These are phyloP conservation scores for Ogataea trehaloabstinens DNA, from an alignment of 805 yeast genomes.

Conservation along the genomic window DNA sequence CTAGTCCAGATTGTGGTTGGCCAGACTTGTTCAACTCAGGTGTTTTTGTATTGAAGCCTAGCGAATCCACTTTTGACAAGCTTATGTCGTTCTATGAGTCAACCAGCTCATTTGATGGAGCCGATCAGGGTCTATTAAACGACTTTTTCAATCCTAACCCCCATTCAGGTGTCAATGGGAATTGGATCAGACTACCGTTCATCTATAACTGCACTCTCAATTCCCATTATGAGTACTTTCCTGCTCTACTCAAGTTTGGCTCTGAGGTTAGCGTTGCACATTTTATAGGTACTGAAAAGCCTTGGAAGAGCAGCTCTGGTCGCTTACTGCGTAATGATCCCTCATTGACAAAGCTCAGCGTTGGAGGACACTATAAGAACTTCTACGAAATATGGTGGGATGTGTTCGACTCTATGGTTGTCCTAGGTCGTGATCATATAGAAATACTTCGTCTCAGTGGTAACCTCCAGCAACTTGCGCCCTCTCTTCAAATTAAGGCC, in stretches of 20 bases:
- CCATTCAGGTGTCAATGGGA: conserved; percentile 14
- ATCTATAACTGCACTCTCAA: conserved; percentile 73
- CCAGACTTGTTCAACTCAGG: conserved; percentile 90
- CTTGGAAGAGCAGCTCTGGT: conserved; percentile 24
- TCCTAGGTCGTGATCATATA: conserved; percentile 14
- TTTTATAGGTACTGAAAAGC: conserved; percentile 65
- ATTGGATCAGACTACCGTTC: conserved; percentile 77
- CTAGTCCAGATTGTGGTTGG: conserved; percentile 86
- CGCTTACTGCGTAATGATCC: conserved; percentile 8
- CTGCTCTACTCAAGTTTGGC: conserved; percentile 29
- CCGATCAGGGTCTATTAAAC: conserved; percentile 88
- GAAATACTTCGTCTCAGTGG: conserved; percentile 22
- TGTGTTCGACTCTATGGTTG: conserved; percentile 16
- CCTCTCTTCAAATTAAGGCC: conserved; percentile 1
- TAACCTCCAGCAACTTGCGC: conserved; percentile 23
- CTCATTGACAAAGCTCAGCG: conserved; percentile 11
- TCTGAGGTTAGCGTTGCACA: conserved; percentile 53
- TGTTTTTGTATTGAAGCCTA: conserved; percentile 60
- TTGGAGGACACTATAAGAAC: conserved; percentile 16
- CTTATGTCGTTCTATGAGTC: conserved; percentile 34
- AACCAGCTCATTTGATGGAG: conserved; percentile 66
- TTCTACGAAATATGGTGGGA: conserved; percentile 33
- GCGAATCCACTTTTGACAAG: conserved; percentile 36
- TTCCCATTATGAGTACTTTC: conserved; percentile 34
- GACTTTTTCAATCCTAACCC: conserved; percentile 52